Base-by-base conservation (phyloP, 2,329 filamentous ascomycete species). In the Rachicladosporium sp. region DNA sequence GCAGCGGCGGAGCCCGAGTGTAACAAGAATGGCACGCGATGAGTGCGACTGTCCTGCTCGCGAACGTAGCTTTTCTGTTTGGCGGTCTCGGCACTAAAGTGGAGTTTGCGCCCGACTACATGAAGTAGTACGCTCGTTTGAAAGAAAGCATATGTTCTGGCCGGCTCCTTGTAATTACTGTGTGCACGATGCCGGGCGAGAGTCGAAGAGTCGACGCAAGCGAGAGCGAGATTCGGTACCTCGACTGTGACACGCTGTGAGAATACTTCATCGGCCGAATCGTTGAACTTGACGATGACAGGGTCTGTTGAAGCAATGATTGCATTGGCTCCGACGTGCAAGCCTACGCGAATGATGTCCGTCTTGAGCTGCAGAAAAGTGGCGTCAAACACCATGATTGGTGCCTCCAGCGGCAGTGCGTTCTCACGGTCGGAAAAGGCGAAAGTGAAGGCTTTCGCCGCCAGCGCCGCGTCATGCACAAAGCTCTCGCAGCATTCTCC, bases 361-460 rank as follows among this genome's bases (percentile, higher is more conserved):
- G 93, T 72, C 32, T 68, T 73, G 10, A 86, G 71, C 35, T 85
- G 76, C 8, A 95, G 67, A 55, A 96, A 95, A 1, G 86, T 93
- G 11, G 91, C 73, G 57, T 96, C 91, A 56, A 91, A 76, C 33
- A 93, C 71, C 2, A 80, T 56, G n/a, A 79, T 60, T 1, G 80
- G 77, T 5, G 80, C 76, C 27, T 80, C 73, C 0, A 82, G 71
- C 1, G 88, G 79, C 32, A 96, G 62, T 0, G 86, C 82, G 54
- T 98, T 98, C 57, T 98, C 91, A 42, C 88, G 80, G 50, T 98
- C 93, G 48, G 93, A 84, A 46, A 98, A 81, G 1, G 82, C 81
- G 56, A 93, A 93, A 2, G 73, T 76, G 54, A 98, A 85, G 1
- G 78, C 78, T 50, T 76, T 75, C 1, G 74, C 74, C 3, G 79